Conservation (phyloP, 2,329 filamentous ascomycete genomes). For the Cordyceps cicadae region DNA sequence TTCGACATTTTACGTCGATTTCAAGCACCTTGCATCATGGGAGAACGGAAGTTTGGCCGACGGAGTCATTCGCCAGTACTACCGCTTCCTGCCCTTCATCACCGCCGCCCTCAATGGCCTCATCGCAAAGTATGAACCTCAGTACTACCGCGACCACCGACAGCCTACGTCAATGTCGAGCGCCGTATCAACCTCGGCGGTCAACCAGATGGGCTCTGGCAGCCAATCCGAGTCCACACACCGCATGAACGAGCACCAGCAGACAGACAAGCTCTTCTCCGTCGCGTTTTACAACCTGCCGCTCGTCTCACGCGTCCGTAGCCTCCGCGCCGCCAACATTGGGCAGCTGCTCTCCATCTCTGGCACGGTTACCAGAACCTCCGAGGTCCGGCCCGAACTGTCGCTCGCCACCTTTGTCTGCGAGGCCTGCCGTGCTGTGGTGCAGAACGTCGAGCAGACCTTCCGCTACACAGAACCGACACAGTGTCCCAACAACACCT, state of each 20-base stretch:
- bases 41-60: constrained; percentile 75
- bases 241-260: constrained; percentile 83
- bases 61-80: constrained; percentile 84
- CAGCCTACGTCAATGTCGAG: constrained; percentile 67
- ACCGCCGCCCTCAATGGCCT: constrained; percentile 82
- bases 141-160: constrained; percentile 88
- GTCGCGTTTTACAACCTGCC: constrained; percentile 91
- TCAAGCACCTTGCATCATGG: constrained; percentile 69
- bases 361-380: constrained; percentile 91
- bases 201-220: constrained; percentile 52
- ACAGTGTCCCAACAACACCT: constrained; percentile 82
- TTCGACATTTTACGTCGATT: constrained; percentile 84
- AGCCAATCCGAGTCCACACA: constrained; percentile 59
- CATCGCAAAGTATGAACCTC: constrained; percentile 87
- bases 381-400: constrained; percentile 89
- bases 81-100: constrained; percentile 88
- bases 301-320: constrained; percentile 75
- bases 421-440: constrained; percentile 73
- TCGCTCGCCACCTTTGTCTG: constrained; percentile 89
- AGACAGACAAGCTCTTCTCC: constrained; percentile 93
- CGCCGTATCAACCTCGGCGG: constrained; percentile 59
- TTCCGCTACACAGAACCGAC: constrained; percentile 97
- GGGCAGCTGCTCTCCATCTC: constrained; percentile 92
- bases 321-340: constrained; percentile 81
- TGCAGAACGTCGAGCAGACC: constrained; percentile 90